Evolutionary conservation across 345 rosid genomes (phyloP).

Genomic region (Gynandropsis gynandra): DNA sequence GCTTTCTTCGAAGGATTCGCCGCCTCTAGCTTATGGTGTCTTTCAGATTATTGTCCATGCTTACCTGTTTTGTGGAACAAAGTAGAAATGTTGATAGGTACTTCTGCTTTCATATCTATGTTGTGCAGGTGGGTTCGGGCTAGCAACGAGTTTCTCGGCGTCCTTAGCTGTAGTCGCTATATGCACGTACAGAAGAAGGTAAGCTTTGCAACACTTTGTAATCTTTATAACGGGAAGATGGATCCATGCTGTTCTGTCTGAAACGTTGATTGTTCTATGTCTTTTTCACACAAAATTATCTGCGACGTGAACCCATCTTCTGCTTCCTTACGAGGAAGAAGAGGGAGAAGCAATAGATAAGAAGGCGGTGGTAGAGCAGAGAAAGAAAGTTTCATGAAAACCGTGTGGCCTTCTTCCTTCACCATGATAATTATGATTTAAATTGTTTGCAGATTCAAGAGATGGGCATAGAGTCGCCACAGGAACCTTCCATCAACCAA

Average conservation of each 20-base stretch:
- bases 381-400: too few relatives aligned
- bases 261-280: too few relatives aligned
- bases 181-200: conserved; percentile 60
- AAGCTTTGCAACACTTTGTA: too few relatives aligned
- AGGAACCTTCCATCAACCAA: conserved; percentile 52
- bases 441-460: conserved; percentile 29
- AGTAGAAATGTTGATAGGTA: neutral
- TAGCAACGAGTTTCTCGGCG: conserved; percentile 56
- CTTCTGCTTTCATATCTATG: neutral
- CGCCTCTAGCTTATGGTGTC: conserved; percentile 58
- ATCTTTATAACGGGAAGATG: too few relatives aligned
- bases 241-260: too few relatives aligned
- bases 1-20: conserved; percentile 83
- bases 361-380: too few relatives aligned
- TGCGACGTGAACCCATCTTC: too few relatives aligned
- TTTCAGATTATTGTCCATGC: neutral
- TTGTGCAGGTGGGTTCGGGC: conserved; percentile 88
- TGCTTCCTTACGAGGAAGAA: too few relatives aligned
- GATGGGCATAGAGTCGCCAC: conserved; percentile 20
- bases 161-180: conserved; percentile 49
- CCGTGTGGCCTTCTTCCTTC: too few relatives aligned
- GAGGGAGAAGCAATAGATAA: too few relatives aligned
- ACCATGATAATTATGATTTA: too few relatives aligned
- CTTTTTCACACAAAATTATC: too few relatives aligned
- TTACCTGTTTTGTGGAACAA: neutral